These are phyloP conservation scores for Zasmidium citrigriseum DNA, from an alignment of 2,329 filamentous ascomycete species.

Conservation along the genomic window DNA sequence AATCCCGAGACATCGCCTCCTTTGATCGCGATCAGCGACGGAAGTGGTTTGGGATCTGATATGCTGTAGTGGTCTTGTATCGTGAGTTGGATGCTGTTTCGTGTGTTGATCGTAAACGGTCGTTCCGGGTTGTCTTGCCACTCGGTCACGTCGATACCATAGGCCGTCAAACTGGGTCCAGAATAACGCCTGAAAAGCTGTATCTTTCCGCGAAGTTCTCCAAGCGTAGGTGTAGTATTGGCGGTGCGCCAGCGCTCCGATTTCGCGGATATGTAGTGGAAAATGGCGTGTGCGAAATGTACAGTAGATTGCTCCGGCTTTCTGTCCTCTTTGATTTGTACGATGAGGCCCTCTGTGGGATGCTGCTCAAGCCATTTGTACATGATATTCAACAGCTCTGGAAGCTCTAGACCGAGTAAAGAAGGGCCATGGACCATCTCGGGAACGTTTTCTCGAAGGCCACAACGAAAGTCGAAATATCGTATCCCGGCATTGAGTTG, in stretches of 20 bases:
- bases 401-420: slow-evolving; percentile 32
- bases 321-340: slow-evolving; percentile 39
- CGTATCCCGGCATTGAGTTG: slow-evolving; percentile 38
- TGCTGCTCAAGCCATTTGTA: slow-evolving; percentile 33
- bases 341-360: slow-evolving; percentile 33
- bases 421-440: slow-evolving; percentile 40
- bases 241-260: slow-evolving; percentile 36
- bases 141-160: slow-evolving; percentile 36
- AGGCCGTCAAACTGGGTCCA: slow-evolving; percentile 21
- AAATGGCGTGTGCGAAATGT: slow-evolving; percentile 43
- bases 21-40: slow-evolving; percentile 44
- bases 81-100: slow-evolving; percentile 39
- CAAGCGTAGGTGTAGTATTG: slow-evolving; percentile 35
- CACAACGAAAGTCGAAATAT: slow-evolving; percentile 40
- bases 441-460: slow-evolving; percentile 30
- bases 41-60: slow-evolving; percentile 39
- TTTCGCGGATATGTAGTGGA: slow-evolving; percentile 22
- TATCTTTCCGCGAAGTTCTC: slow-evolving; percentile 37
- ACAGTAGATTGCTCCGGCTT: slow-evolving; percentile 32
- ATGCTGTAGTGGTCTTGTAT: slow-evolving; percentile 53
- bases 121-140: slow-evolving; percentile 38
- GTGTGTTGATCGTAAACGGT: slow-evolving; percentile 42
- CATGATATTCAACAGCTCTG: slow-evolving; percentile 30
- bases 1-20: slow-evolving; percentile 40
- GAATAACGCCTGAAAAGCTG: slow-evolving; percentile 39